Evolutionary conservation across 305 asterid species (phyloP).

Genomic region (Lippia alba): DNA sequence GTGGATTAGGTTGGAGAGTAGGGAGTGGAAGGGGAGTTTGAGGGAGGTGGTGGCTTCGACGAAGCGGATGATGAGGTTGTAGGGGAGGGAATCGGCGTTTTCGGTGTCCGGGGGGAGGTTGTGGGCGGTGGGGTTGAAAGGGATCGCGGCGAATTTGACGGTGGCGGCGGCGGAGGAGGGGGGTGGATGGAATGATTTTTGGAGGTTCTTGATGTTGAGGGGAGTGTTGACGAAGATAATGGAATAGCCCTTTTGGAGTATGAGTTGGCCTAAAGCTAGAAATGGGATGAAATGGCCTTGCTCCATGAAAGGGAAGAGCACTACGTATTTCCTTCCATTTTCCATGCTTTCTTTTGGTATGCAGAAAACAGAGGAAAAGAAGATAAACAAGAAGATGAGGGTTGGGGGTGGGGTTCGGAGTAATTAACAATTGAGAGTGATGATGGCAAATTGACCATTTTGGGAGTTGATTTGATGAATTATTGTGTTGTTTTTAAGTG

Average conservation of each 20-base stretch:
- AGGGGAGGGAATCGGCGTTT: slow-evolving; percentile 51
- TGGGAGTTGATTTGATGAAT: too few relatives aligned
- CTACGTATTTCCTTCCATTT: slow-evolving; percentile 24
- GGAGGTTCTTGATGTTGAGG: slow-evolving; percentile 58
- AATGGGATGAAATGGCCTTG: slow-evolving; percentile 41
- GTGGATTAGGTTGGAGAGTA: slow-evolving; percentile 36
- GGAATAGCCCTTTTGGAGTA: slow-evolving; percentile 44
- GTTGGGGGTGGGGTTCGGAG: too few relatives aligned
- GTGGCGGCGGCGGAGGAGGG: slow-evolving; percentile 20
- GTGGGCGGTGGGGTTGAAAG: slow-evolving; percentile 52
- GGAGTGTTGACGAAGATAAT: slow-evolving; percentile 52
- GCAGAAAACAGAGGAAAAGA: neutral
- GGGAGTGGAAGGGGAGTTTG: slow-evolving; percentile 38
- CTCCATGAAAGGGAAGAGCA: slow-evolving; percentile 42
- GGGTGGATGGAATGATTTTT: slow-evolving; percentile 31
- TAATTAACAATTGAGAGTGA: too few relatives aligned
- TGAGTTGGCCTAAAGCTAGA: slow-evolving; percentile 25
- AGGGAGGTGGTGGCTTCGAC: slow-evolving; percentile 47
- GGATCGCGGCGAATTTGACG: slow-evolving; percentile 51
- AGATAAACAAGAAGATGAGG: too few relatives aligned
- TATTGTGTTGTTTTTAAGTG: too few relatives aligned
- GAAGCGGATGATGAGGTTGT: slow-evolving; percentile 41
- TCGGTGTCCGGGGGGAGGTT: slow-evolving; percentile 53
- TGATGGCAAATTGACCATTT: too few relatives aligned
- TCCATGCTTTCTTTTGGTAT: slow-evolving; percentile 20